Evolutionary conservation across 2,329 filamentous ascomycete species (phyloP).

Genomic region (Magnaporthales sp.): DNA sequence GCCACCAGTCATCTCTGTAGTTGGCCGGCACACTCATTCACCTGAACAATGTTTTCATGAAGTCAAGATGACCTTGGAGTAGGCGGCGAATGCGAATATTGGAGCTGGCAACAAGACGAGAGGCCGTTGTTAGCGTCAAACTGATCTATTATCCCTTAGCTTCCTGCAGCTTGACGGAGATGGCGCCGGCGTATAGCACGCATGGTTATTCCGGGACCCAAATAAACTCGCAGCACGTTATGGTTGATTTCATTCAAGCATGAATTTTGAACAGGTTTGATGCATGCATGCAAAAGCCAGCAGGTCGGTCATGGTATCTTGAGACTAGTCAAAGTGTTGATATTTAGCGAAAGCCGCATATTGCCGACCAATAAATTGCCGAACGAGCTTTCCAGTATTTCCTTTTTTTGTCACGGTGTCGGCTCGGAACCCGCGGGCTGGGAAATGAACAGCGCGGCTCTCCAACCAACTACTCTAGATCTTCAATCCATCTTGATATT

Average conservation of each 20-base stretch:
- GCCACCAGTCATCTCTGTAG: neutral
- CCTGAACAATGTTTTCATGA: neutral
- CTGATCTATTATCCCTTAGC: neutral
- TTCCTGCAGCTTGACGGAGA: neutral
- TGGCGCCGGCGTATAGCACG: neutral
- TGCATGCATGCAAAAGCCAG: neutral
- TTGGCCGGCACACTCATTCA: neutral
- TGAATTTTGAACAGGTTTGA: neutral
- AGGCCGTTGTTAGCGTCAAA: neutral
- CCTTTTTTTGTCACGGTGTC: neutral
- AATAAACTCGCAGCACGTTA: neutral
- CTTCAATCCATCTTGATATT: neutral
- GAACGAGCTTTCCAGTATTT: neutral
- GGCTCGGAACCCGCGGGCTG: neutral
- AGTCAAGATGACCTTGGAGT: neutral
- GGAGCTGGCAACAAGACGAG: neutral
- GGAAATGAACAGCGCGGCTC: neutral
- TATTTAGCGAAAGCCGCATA: neutral
- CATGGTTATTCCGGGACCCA: neutral
- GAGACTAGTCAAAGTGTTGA: neutral
- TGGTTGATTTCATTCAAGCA: neutral
- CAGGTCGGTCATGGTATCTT: neutral
- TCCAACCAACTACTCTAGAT: neutral
- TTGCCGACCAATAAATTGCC: neutral
- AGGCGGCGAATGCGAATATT: neutral